Evolutionary conservation across 108 stramenopile species (phyloP).

Genomic region (Conticribra guillardii): DNA sequence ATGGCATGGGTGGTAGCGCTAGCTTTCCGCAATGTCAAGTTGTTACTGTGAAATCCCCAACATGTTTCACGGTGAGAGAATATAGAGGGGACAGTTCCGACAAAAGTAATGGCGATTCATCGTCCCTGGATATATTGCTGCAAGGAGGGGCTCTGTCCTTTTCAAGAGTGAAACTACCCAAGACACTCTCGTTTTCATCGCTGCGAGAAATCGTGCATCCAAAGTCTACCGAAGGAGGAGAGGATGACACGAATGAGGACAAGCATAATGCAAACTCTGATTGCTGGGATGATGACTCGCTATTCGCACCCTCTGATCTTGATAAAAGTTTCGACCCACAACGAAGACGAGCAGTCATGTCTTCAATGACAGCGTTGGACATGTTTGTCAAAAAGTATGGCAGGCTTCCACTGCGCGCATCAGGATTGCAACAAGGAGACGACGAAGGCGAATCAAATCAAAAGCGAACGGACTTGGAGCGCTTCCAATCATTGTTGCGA

Average conservation of each 20-base stretch:
- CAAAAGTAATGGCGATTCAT: conserved; percentile 10
- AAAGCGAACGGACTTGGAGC: conserved; percentile 43
- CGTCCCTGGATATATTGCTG: conserved; percentile 23
- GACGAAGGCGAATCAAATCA: conserved; percentile 25
- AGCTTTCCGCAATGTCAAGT: conserved; percentile 55
- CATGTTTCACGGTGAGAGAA: conserved; percentile 55
- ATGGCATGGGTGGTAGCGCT: conserved; percentile 5
- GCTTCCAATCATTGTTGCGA: conserved; percentile 35
- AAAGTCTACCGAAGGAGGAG: conserved; percentile 12
- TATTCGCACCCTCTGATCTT: conserved; percentile 85
- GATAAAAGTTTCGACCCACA: conserved; percentile 83
- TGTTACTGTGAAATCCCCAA: conserved; percentile 63
- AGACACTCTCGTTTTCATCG: conserved; percentile 58
- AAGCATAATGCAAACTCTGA: background rate
- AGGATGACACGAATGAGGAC: too few species aligned
- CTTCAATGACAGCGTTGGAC: conserved; percentile 67
- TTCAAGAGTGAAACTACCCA: conserved; percentile 66
- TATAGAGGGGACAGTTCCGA: conserved; percentile 9
- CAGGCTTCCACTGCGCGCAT: conserved; percentile 50
- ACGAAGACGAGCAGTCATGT: conserved; percentile 63
- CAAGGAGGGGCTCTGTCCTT: conserved; percentile 52
- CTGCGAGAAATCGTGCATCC: conserved; percentile 54
- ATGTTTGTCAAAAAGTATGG: conserved; percentile 55
- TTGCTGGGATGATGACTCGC: conserved; percentile 37
- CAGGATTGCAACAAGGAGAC: conserved; percentile 16